Conservation (phyloP, 225 moss, liverwort and hornwort genomes). For the Physcomitrellopsis africana region DNA sequence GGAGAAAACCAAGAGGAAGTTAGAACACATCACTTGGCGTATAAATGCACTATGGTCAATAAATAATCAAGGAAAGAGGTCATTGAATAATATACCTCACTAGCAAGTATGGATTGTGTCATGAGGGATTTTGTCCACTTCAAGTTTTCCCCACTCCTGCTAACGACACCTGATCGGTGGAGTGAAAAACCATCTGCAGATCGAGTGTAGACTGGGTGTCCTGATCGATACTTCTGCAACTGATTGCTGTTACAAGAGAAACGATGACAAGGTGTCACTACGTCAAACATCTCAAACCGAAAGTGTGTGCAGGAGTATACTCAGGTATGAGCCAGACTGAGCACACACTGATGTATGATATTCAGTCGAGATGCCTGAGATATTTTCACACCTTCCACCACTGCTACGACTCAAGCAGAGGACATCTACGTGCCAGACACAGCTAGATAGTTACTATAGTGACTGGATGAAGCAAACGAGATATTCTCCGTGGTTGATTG, state of each 20-base stretch:
- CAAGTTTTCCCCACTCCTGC: constrained; percentile 78
- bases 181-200: constrained; percentile 94
- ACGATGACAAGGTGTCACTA: constrained; percentile 34
- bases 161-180: constrained; percentile 86
- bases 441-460: constrained; percentile 20
- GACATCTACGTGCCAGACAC: constrained; percentile 21
- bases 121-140: constrained; percentile 94
- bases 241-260: constrained; percentile 71
- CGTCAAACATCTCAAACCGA: constrained; percentile 21
- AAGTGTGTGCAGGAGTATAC: constrained; percentile 10
- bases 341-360: constrained; percentile 20
- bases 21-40: neutral
- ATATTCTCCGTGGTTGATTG: neutral
- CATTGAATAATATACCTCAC: constrained; percentile 57
- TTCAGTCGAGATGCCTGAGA: constrained; percentile 10
- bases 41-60: neutral
- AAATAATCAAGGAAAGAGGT: constrained; percentile 12
- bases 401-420: constrained; percentile 16
- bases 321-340: constrained; percentile 13
- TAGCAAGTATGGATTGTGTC: constrained; percentile 78
- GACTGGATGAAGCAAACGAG: constrained; percentile 10
- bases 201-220: constrained; percentile 88
- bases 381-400: constrained; percentile 12
- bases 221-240: constrained; percentile 72
- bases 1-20: constrained; percentile 8